phyloP scores from a whole-genome alignment of 1,284 basidiomycete species.

The Pseudozyma thailandica region DNA sequence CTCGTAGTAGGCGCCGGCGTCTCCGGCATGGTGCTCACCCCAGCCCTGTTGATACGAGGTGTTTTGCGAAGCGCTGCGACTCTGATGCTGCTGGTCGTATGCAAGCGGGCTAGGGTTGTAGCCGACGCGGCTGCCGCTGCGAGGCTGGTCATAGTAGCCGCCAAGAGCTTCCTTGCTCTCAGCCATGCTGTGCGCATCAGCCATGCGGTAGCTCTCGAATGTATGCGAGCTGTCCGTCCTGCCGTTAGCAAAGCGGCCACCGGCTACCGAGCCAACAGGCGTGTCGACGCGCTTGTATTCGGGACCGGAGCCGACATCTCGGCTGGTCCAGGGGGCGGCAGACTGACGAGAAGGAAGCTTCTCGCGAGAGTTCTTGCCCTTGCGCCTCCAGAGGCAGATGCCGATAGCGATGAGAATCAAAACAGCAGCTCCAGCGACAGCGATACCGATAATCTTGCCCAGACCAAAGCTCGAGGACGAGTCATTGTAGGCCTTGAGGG shows the following conservation, averaged over 20 bases:
- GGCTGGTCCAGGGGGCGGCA: slow-evolving; percentile 43
- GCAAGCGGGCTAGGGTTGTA: slow-evolving; percentile 41
- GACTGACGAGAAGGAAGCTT: slow-evolving; percentile 33
- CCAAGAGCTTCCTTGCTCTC: slow-evolving; percentile 51
- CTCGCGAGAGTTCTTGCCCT: slow-evolving; percentile 30
- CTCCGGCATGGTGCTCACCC: slow-evolving; percentile 60
- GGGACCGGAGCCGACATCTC: slow-evolving; percentile 43
- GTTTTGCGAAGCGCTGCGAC: slow-evolving; percentile 14
- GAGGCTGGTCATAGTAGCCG: slow-evolving; percentile 57
- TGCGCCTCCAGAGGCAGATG: slow-evolving; percentile 56
- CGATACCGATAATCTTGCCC: slow-evolving; percentile 60
- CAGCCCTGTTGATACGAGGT: slow-evolving; percentile 53
- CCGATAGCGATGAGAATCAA: slow-evolving; percentile 49
- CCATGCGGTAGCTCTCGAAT: slow-evolving; percentile 62
- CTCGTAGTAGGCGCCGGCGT: slow-evolving; percentile 60
- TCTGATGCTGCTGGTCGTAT: slow-evolving; percentile 31
- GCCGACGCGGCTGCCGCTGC: slow-evolving; percentile 34
- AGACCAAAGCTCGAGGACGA: slow-evolving; percentile 46
- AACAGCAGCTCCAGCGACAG: slow-evolving; percentile 55
- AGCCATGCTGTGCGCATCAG: slow-evolving; percentile 44
- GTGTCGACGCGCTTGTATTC: slow-evolving; percentile 65
- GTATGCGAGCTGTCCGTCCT: slow-evolving; percentile 47
- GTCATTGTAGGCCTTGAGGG: slow-evolving; percentile 16
- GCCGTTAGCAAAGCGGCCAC: slow-evolving; percentile 40
- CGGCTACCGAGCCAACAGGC: slow-evolving; percentile 42